A percentile compares a stretch with the other conserved stretches of the same genome.
These are phyloP conservation scores for Aspergillus pseudoglaucus DNA, from an alignment of 2,329 filamentous ascomycete genomes.

Conservation along the genomic window DNA sequence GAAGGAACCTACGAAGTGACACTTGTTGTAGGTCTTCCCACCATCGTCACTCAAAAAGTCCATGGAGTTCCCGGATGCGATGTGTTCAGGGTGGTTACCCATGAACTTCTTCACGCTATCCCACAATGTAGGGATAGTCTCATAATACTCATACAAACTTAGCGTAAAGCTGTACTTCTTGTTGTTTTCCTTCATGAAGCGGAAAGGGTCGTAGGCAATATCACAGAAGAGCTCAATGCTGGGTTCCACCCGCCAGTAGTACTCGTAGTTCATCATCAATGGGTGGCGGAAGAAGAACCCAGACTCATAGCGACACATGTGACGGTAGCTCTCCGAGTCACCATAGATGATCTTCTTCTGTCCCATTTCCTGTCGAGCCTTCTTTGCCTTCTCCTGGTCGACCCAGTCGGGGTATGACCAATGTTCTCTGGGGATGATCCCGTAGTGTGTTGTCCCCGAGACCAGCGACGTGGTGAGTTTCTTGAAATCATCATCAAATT, in stretches of 20 bases:
- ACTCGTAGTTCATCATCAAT: slow-evolving; percentile 93
- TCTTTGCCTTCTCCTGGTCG: slow-evolving; percentile 84
- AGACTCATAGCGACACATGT: slow-evolving; percentile 99
- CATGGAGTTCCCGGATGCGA: slow-evolving; percentile 79
- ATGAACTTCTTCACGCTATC: slow-evolving; percentile 94
- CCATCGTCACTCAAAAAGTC: slow-evolving; percentile 84
- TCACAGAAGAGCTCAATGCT: slow-evolving; percentile 96
- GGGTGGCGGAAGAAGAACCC: slow-evolving; percentile 98
- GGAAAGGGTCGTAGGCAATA: slow-evolving; percentile 91
- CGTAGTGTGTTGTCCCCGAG: slow-evolving; percentile 90
- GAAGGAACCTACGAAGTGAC: slow-evolving; percentile 72
- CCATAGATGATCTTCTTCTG: slow-evolving; percentile 96
- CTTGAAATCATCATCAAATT: slow-evolving; percentile 90
- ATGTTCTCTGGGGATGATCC: slow-evolving; percentile 81
- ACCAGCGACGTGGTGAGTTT: slow-evolving; percentile 81
- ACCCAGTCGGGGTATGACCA: slow-evolving; percentile 98
- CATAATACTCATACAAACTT: slow-evolving; percentile 91
- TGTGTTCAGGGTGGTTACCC: slow-evolving; percentile 78
- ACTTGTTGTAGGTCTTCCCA: slow-evolving; percentile 90
- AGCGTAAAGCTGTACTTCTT: slow-evolving; percentile 99
- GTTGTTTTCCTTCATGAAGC: slow-evolving; percentile 87
- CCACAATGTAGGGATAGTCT: slow-evolving; percentile 95
- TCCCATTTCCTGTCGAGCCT: slow-evolving; percentile 90
- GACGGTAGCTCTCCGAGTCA: slow-evolving; percentile 91
- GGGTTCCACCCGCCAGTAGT: slow-evolving; percentile 99